phyloP scores from a whole-genome alignment of 106 monocot genomes.

The Chionographis japonica region DNA sequence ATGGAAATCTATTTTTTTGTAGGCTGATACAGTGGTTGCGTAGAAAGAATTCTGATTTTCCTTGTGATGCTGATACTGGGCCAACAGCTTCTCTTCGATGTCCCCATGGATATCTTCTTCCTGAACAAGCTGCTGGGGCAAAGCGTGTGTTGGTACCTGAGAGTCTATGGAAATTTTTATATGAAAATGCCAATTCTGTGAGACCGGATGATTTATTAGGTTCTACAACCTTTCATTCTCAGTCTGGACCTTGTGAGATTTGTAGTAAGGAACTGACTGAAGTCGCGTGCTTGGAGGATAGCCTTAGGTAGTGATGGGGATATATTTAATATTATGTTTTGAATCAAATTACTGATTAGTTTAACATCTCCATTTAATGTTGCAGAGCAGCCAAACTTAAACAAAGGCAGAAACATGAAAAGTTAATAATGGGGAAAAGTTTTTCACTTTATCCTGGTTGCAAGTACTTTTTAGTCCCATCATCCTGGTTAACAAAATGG shows the following conservation, averaged over 20 bases:
- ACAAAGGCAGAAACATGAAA: slow-evolving; percentile 91
- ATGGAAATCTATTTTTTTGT: slow-evolving; percentile 5
- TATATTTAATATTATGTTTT: slow-evolving; percentile 6
- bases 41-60: slow-evolving; percentile 67
- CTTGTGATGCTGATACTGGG: slow-evolving; percentile 75
- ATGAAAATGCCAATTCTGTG: slow-evolving; percentile 42
- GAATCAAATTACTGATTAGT: neutral
- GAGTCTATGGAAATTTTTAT: slow-evolving; percentile 77
- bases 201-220: slow-evolving; percentile 49
- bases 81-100: slow-evolving; percentile 84
- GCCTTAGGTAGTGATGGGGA: slow-evolving; percentile 46
- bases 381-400: slow-evolving; percentile 71
- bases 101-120: slow-evolving; percentile 76
- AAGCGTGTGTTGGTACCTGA: slow-evolving; percentile 78
- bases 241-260: slow-evolving; percentile 56
- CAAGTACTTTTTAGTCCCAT: slow-evolving; percentile 82
- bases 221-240: slow-evolving; percentile 51
- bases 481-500: slow-evolving; percentile 87
- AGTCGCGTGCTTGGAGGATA: slow-evolving; percentile 73
- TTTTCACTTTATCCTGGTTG: slow-evolving; percentile 50
- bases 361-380: slow-evolving; percentile 13
- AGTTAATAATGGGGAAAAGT: slow-evolving; percentile 71
- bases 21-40: slow-evolving; percentile 91
- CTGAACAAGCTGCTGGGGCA: slow-evolving; percentile 81
- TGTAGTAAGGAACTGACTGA: slow-evolving; percentile 60